A percentile compares a stretch with the other conserved stretches of the same genome.
phyloP scores from a whole-genome alignment of 2,329 filamentous ascomycete genomes.

The Hyphodiscus sp. region DNA sequence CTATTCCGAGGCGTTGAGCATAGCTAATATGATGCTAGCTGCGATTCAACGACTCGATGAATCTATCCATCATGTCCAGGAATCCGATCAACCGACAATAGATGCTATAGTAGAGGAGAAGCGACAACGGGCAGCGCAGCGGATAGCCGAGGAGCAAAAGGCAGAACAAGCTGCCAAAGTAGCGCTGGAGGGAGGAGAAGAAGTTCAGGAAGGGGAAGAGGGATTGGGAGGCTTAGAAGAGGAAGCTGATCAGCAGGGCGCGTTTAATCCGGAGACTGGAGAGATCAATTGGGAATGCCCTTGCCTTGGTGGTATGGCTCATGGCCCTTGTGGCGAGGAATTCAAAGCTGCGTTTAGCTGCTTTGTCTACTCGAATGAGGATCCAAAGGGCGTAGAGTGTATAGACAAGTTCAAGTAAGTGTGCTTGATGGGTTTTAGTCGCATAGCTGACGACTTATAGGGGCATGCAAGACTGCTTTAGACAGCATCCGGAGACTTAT shows the following conservation, averaged over 20 bases:
- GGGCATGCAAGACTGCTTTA: constrained; percentile 96
- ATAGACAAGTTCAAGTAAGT: constrained; percentile 95
- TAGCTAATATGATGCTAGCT: constrained; percentile 8
- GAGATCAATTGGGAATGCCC: constrained; percentile 99
- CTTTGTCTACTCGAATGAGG: constrained; percentile 91
- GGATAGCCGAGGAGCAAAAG: constrained; percentile 22
- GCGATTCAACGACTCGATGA: constrained; percentile 32
- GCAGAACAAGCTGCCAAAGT: constrained; percentile 15
- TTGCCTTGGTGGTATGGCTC: constrained; percentile 92
- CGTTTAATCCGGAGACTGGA: constrained; percentile 96
- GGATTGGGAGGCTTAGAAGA: constrained; percentile 59
- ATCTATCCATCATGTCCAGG: constrained; percentile 29
- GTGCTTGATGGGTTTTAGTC: neutral
- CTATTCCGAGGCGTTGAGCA: constrained; percentile 7
- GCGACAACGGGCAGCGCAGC: constrained; percentile 33
- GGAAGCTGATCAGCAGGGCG: constrained; percentile 79
- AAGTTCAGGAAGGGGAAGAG: constrained; percentile 19
- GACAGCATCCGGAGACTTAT: constrained; percentile 86
- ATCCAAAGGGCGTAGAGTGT: constrained; percentile 96
- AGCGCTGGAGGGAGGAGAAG: constrained; percentile 17
- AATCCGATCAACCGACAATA: constrained; percentile 55
- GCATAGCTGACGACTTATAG: constrained; percentile 40
- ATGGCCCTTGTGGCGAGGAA: constrained; percentile 91
- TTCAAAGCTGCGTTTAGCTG: constrained; percentile 97
- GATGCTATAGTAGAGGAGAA: constrained; percentile 62